Conservation (phyloP, 768 basidiomycete species). For the Tricholoma matsutake region DNA sequence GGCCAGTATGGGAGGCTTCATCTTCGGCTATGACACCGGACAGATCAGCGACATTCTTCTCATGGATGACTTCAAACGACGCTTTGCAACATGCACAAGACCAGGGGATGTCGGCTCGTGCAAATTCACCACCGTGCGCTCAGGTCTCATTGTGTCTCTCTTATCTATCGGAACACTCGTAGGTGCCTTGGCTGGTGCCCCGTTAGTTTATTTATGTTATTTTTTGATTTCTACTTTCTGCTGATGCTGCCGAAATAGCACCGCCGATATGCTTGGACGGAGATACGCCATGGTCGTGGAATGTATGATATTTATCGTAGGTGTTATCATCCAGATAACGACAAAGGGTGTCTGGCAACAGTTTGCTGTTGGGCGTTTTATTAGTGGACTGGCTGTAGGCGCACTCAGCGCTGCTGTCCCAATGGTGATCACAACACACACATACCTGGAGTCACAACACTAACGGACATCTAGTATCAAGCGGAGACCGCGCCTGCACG, state of each 20-base stretch:
- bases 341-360: slow-evolving; percentile 58
- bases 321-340: slow-evolving; percentile 58
- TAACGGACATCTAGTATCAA: slow-evolving; percentile 44
- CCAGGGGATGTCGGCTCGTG: slow-evolving; percentile 41
- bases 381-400: slow-evolving; percentile 68
- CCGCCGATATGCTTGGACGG: slow-evolving; percentile 64
- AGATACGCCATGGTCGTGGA: slow-evolving; percentile 64
- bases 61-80: slow-evolving; percentile 64
- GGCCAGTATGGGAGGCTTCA: slow-evolving; percentile 71
- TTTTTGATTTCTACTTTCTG: neutral
- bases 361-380: slow-evolving; percentile 60
- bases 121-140: slow-evolving; percentile 51
- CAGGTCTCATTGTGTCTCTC: slow-evolving; percentile 67
- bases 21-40: slow-evolving; percentile 70
- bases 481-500: slow-evolving; percentile 71
- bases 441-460: slow-evolving; percentile 1
- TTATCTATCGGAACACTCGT: slow-evolving; percentile 68
- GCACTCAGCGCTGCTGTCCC: slow-evolving; percentile 66
- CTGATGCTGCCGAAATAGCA: slow-evolving; percentile 30
- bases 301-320: slow-evolving; percentile 54
- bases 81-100: slow-evolving; percentile 54
- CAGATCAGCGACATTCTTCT: slow-evolving; percentile 76
- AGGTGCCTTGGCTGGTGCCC: slow-evolving; percentile 60
- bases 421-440: slow-evolving; percentile 35
- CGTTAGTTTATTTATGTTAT: slow-evolving; percentile 36